Percentiles rank a stretch among this genome's conserved stretches.
These are phyloP conservation scores for Aspergillus leporis DNA, from an alignment of 495 filamentous ascomycete genomes.

Conservation along the genomic window DNA sequence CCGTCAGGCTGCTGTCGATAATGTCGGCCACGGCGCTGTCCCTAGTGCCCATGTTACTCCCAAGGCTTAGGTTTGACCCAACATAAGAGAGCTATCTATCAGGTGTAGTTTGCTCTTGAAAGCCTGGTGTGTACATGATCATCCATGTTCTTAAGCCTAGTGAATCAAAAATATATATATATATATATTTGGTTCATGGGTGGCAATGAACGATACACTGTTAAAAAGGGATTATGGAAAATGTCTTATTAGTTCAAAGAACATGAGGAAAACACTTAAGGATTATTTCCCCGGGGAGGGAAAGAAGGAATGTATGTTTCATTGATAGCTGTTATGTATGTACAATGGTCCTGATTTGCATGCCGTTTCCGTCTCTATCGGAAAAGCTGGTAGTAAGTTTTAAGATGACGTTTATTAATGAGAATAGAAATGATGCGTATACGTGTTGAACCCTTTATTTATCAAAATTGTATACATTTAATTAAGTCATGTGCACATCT, in stretches of 20 bases:
- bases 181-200: not conserved
- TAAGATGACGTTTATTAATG: conserved; percentile 24
- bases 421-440: conserved; percentile 20
- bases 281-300: conserved; percentile 2
- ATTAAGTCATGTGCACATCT: too few relatives aligned
- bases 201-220: not conserved
- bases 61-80: conserved; percentile 26
- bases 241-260: conserved; percentile 1
- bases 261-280: not conserved
- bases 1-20: conserved; percentile 43
- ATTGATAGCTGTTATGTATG: conserved; percentile 14
- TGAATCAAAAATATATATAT: conserved; percentile 2
- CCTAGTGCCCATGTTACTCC: conserved; percentile 43
- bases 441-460: not conserved
- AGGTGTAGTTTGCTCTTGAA: not conserved
- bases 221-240: not conserved
- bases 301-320: conserved; percentile 1
- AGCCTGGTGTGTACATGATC: not conserved
- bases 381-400: conserved; percentile 2
- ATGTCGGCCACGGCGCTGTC: conserved; percentile 37
- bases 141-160: not conserved
- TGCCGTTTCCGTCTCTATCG: conserved; percentile 7
- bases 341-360: conserved; percentile 19
- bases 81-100: not conserved
- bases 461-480: too few relatives aligned